Percentiles rank a stretch among this genome's conserved stretches.
phyloP scores from a whole-genome alignment of 1,284 basidiomycete genomes.

The Leccinum angustisporum region DNA sequence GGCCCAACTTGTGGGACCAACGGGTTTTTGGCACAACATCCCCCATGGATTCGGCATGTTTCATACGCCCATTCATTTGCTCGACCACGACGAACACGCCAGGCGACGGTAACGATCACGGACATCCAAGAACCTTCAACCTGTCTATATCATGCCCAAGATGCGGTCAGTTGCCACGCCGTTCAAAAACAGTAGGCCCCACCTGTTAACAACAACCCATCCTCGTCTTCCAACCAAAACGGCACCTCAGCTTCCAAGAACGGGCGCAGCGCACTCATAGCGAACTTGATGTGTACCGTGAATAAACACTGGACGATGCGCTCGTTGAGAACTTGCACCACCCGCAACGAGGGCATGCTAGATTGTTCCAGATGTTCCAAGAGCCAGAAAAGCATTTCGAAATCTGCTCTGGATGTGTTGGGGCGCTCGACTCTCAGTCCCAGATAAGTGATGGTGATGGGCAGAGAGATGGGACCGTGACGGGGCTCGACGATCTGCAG shows the following conservation, averaged over 20 bases:
- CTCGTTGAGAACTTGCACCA: constrained; percentile 24
- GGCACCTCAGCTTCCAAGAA: neutral
- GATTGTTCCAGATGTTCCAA: constrained; percentile 13
- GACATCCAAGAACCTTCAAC: neutral
- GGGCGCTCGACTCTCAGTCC: constrained; percentile 11
- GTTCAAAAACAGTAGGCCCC: neutral
- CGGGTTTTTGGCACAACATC: neutral
- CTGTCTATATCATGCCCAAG: neutral
- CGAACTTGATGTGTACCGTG: constrained; percentile 16
- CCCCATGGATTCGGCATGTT: neutral
- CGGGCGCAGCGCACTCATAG: constrained; percentile 8
- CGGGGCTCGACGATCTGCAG: neutral
- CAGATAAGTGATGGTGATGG: constrained; percentile 18
- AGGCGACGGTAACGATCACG: constrained; percentile 2
- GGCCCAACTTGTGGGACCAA: neutral
- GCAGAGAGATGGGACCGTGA: constrained; percentile 9
- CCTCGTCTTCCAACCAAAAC: constrained; percentile 28
- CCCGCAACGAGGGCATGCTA: constrained; percentile 21
- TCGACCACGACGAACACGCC: neutral
- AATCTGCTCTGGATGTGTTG: constrained; percentile 13
- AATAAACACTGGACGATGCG: constrained; percentile 23
- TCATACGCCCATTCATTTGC: neutral
- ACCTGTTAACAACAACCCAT: constrained; percentile 27
- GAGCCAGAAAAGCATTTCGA: constrained; percentile 13
- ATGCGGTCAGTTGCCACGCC: neutral